phyloP scores from a whole-genome alignment of 176 grass and related monocot species.

The Oryza longistaminata region DNA sequence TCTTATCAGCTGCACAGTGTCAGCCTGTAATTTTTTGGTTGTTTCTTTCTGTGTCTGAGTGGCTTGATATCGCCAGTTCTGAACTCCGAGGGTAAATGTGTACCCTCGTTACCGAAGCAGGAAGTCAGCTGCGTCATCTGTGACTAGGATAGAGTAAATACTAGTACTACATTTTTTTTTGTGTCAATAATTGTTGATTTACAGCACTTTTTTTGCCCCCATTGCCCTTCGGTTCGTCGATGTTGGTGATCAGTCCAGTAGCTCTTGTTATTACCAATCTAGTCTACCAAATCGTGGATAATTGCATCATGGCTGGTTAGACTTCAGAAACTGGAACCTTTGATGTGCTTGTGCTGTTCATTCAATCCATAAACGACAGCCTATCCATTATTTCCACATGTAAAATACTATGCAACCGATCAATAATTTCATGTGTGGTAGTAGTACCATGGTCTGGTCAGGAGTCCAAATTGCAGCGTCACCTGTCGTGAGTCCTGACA shows the following conservation, averaged over 20 bases:
- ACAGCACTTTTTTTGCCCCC: background rate
- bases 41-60: background rate
- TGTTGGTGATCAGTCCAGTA: background rate
- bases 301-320: background rate
- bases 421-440: background rate
- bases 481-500: background rate
- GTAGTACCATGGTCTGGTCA: background rate
- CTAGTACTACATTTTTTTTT: too few relatives aligned
- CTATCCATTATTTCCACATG: background rate
- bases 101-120: background rate
- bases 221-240: background rate
- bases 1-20: background rate
- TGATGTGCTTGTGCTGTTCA: background rate
- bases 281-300: background rate
- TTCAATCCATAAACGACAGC: background rate
- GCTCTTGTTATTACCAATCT: background rate
- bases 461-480: slow-evolving; percentile 18
- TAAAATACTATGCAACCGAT: background rate
- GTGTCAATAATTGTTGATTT: slow-evolving; percentile 31
- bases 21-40: background rate
- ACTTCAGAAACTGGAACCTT: background rate
- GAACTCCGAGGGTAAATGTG: background rate
- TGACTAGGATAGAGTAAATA: slow-evolving; percentile 5
- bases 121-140: slow-evolving; percentile 5
- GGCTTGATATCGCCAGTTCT: background rate